Base-by-base conservation (phyloP, 2,329 filamentous ascomycete species). In the Leptodontidium sp. region DNA sequence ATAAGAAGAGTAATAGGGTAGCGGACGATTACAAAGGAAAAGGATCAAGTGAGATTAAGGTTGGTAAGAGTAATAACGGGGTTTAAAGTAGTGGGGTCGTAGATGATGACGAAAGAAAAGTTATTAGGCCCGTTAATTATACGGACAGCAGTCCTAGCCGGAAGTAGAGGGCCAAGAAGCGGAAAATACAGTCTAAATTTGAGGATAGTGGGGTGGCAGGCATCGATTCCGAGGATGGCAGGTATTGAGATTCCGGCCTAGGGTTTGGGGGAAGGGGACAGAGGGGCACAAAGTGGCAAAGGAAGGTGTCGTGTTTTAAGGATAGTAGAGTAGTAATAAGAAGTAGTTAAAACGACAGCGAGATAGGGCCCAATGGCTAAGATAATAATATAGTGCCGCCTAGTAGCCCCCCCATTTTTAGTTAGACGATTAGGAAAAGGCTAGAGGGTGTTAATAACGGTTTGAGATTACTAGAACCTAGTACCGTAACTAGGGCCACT, bases 51-150 rank as follows among this genome's bases (percentile, higher is more conserved):
- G 17, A 49, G 45, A 49, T 49, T 49, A 8, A 49, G 7, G 17
- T 49, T 49, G n/a, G 17, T 49, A 49, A 49, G 17, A 49, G 45
- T 49, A 21, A 49, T 49, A 49, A 49, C 45, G 45, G 45, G 45
- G 45, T 49, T 49, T 21, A 49, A 49, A 49, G 45, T 49, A 49
- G 45, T 49, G n/a, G n/a, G 17, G 45, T 49, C 17, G 45, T 15
- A 49, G 7, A 49, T 49, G n/a, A 49, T 49, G 7, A 49, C 8
- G n/a, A 49, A 49, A n/a, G 17, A 49, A 15, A 49, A 49, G 17
- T 49, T 49, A 49, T 49, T 21, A 49, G 45, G 45, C 45, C 8
- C 17, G n/a, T 49, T 49, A 21, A 49, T 49, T 49, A 8, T 49
- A 49, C 17, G 17, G n/a, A 49, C n/a, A 49, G 45, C 17, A 49